Evolutionary conservation across 108 stramenopile species (phyloP).

Genomic region (Fragilaria crotonensis): DNA sequence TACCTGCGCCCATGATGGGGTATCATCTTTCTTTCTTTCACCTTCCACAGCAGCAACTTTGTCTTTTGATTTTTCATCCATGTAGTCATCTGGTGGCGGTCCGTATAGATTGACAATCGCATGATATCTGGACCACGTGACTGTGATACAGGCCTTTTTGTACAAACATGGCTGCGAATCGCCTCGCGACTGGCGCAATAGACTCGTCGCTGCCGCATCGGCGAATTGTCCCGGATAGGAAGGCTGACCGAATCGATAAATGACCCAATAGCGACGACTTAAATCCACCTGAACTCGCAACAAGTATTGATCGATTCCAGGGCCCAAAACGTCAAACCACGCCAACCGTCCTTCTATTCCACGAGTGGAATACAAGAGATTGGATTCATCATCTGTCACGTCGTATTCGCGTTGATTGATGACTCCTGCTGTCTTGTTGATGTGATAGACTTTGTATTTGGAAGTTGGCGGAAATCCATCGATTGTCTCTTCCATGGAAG

Average conservation of each 20-base stretch:
- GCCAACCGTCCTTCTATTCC: constrained; percentile 32
- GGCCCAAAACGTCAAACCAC: constrained; percentile 40
- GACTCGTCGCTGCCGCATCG: constrained; percentile 16
- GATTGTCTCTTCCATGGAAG: constrained; percentile 12
- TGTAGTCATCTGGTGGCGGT: constrained; percentile 13
- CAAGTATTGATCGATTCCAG: constrained; percentile 2
- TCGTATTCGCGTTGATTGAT: constrained; percentile 33
- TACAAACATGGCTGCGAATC: constrained; percentile 13
- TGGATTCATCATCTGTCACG: constrained; percentile 14
- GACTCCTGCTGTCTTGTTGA: constrained; percentile 18
- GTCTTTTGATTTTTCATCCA: not conserved
- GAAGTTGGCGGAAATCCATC: constrained; percentile 27
- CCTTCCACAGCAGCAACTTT: not conserved
- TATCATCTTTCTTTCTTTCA: not conserved
- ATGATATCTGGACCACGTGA: constrained; percentile 36
- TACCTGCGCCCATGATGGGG: not conserved
- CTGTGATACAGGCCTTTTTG: constrained; percentile 26
- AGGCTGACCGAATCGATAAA: constrained; percentile 24
- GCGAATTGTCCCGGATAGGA: constrained; percentile 24
- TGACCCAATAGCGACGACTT: constrained; percentile 16
- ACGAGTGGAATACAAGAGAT: constrained; percentile 27
- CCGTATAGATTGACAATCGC: constrained; percentile 30
- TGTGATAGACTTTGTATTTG: constrained; percentile 8
- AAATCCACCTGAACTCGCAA: constrained; percentile 20
- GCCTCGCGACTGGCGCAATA: not conserved